Conservation (phyloP, 106 monocot species). For the Dendrobium nobile region DNA sequence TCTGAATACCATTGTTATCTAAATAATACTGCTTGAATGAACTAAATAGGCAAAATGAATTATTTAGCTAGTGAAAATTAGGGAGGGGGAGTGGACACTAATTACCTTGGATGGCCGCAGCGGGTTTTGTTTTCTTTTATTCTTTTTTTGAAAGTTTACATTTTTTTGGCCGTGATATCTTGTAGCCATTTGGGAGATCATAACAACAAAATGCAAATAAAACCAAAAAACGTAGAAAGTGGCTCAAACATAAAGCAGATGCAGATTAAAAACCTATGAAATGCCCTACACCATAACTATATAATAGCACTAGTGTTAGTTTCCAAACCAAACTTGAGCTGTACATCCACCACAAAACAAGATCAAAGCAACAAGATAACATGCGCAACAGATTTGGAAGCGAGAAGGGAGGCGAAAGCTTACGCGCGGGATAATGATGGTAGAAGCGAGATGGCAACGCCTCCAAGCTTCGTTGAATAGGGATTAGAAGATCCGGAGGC, state of each 20-base stretch:
- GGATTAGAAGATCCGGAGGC: constrained; percentile 55
- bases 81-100: too few relatives aligned
- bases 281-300: neutral
- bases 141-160: too few relatives aligned
- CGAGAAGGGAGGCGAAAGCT: constrained; percentile 9
- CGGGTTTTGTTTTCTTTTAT: neutral
- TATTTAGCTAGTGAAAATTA: too few relatives aligned
- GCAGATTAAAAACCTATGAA: neutral
- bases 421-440: constrained; percentile 20
- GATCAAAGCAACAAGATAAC: neutral
- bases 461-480: constrained; percentile 47
- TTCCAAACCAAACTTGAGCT: neutral
- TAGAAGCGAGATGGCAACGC: constrained; percentile 15
- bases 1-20: neutral
- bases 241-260: neutral
- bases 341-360: neutral
- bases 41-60: neutral
- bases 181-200: neutral
- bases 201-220: neutral
- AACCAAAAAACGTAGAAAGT: neutral
- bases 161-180: too few relatives aligned
- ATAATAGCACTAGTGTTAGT: neutral
- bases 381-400: neutral
- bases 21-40: neutral
- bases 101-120: neutral